These are phyloP conservation scores for Mycena sanguinolenta DNA, from an alignment of 768 basidiomycete species.

Conservation along the genomic window DNA sequence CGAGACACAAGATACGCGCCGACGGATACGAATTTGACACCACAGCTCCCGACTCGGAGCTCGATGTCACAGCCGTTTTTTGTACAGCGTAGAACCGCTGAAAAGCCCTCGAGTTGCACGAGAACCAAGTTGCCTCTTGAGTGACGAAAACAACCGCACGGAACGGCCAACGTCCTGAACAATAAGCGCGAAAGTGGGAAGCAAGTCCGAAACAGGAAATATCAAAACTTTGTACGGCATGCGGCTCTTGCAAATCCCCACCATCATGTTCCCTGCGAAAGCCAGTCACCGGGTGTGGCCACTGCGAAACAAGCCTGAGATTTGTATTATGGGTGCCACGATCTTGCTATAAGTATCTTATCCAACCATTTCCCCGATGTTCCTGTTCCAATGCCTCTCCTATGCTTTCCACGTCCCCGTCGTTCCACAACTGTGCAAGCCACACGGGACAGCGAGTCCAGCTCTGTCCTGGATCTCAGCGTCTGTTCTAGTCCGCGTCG, in stretches of 20 bases:
- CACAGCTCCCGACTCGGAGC: background rate
- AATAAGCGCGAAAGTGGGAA: background rate
- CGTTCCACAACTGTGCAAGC: background rate
- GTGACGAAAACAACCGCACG: background rate
- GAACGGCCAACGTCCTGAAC: background rate
- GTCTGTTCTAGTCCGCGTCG: background rate
- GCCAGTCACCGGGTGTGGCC: constrained; percentile 11
- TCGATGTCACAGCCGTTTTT: background rate
- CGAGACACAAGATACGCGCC: background rate
- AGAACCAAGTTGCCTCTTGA: background rate
- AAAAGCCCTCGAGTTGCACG: background rate
- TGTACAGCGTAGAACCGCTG: background rate
- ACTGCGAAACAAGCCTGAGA: background rate
- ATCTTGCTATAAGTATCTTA: constrained; percentile 22
- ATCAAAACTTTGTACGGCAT: background rate
- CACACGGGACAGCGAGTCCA: constrained; percentile 5
- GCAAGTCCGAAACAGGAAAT: background rate
- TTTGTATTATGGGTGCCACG: constrained; percentile 1
- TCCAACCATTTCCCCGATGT: background rate
- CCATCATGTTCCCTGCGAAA: background rate
- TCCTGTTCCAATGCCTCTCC: constrained; percentile 18
- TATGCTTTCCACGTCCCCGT: constrained; percentile 10
- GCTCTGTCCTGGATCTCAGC: constrained; percentile 14
- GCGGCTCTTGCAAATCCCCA: background rate
- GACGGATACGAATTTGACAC: background rate